Evolutionary conservation across 108 stramenopile species (phyloP), one percentile per base, ranked within the genome.

Genomic region (Conticribra weissflogii): DNA sequence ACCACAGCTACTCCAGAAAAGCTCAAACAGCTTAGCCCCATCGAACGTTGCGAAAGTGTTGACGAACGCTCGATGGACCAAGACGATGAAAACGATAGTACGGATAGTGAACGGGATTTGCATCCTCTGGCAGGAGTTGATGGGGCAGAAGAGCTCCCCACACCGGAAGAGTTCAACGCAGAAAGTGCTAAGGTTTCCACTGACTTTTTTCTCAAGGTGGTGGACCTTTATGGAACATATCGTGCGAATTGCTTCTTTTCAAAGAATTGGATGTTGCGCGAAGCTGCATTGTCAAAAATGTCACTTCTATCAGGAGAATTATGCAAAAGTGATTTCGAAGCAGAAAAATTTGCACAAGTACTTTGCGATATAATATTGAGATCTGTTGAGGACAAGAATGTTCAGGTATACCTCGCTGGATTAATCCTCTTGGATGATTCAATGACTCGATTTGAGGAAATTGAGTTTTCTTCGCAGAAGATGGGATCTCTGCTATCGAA

Each of bases 61-160:
- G 54, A 56, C 8, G 55, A 69, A 3, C 2, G 50, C 19, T n/a
- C 25, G 2, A 54, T 63, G n/a, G 61, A 77, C 24, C 28, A 58
- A 22, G 44, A 41, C 3, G 48, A 68, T 25, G 49, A 61, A n/a
- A 71, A 59, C 30, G 57, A 18, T 18, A 66, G 68, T 36, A 61
- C 45, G 32, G 64, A 63, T 21, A 56, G 72, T 18, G 72, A 59
- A 21, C 74, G 71, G 28, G 51, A 74, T 3, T 12, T 16, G n/a
- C 83, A 87, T 73, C 84, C 84, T 54, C 61, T 88, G 15, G 79
- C 72, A n/a, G 82, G 82, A 17, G 72, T 88, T 47, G 77, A 81
- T 16, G 69, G 63, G 67, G 64, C 77, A 1, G 67, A 71, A 63
- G 81, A 72, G 48, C 53, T 88, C 3, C 86, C 86, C 2, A 47